These are phyloP conservation scores for Hordeum vulgare DNA, from an alignment of 176 grass and related monocot species.

Conservation along the genomic window MorexV3_pseudomolecules_assembly NC_058519.1:30044197-30044696, in stretches of 20 bases:
- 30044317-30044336: too few species aligned
- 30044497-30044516: constrained; percentile 29
- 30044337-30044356: constrained; percentile 34
- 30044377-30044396: constrained; percentile 91
- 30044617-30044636: constrained; percentile 37
- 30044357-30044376: constrained; percentile 88
- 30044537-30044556: constrained; percentile 90
- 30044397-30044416: constrained; percentile 88
- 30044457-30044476: not conserved
- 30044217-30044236: too few species aligned
- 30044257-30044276: too few species aligned
- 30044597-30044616: constrained; percentile 65
- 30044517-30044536: constrained; percentile 60
- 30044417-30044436: constrained; percentile 19
- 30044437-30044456: not conserved
- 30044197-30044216: too few species aligned
- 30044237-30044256: too few species aligned
- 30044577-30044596: constrained; percentile 58
- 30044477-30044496: not conserved
- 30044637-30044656: not conserved
- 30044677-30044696: not conserved
- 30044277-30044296: too few species aligned
- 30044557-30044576: constrained; percentile 67
- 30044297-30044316: too few species aligned
- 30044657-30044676: not conserved